phyloP scores from a whole-genome alignment of 2,329 filamentous ascomycete genomes.

The Byssochlamys sp. region DNA sequence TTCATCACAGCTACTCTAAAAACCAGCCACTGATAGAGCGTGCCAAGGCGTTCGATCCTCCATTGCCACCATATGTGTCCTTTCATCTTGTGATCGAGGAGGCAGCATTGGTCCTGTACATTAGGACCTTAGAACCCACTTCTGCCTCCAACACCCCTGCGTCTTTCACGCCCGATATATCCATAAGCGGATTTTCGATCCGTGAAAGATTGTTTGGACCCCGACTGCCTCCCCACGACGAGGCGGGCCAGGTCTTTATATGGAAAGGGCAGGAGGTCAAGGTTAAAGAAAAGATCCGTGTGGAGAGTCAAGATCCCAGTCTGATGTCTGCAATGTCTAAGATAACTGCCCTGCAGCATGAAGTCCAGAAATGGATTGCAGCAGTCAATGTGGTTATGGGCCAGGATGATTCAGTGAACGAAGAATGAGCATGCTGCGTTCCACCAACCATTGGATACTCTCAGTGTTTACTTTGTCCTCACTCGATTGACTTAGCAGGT shows the following conservation, averaged over 20 bases:
- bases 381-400: conserved; percentile 74
- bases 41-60: conserved; percentile 48
- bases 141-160: conserved; percentile 49
- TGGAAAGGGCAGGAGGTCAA: conserved; percentile 64
- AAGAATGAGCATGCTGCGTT: conserved; percentile 6
- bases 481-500: too few species aligned
- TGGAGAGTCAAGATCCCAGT: conserved; percentile 82
- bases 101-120: conserved; percentile 57
- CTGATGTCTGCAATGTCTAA: conserved; percentile 76
- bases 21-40: background rate
- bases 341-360: conserved; percentile 65
- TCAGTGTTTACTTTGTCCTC: too few species aligned
- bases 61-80: conserved; percentile 58
- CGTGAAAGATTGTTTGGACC: conserved; percentile 46
- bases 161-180: conserved; percentile 61
- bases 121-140: conserved; percentile 61
- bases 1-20: conserved; percentile 8
- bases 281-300: conserved; percentile 78
- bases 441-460: background rate
- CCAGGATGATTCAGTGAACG: conserved; percentile 40
- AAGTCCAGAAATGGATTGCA: conserved; percentile 57
- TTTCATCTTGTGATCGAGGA: conserved; percentile 63
- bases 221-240: conserved; percentile 60
- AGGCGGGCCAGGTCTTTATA: conserved; percentile 66
- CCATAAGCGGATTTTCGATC: conserved; percentile 47